Evolutionary conservation across 176 grass and related monocot genomes (phyloP), one percentile per base, ranked within the genome.

Genomic region (Musa troglodytarum): DNA sequence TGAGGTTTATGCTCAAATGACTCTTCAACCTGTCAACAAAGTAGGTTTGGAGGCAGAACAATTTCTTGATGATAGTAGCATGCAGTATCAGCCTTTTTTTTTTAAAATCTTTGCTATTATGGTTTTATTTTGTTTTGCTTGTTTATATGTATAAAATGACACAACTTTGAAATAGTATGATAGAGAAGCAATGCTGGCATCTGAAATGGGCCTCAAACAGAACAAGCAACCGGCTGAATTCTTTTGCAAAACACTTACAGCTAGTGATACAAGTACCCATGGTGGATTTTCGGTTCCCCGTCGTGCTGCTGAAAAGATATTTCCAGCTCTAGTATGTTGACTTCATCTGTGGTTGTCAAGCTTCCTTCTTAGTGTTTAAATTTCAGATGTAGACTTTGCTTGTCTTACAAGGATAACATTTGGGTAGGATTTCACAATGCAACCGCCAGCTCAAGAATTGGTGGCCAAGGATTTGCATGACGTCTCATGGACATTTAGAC

Each of bases 1-100:
- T 79, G 96, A 99, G 71, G 96, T 95, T 88, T 99, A 99, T 84
- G 88, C 96, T 71, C 91, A 99, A 71, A 99, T 99, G 96, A 92
- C 86, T 20, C 96, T 99, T 92, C 91, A 99, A 57, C 96, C 96
- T 69, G 96, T 99, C 34, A 99, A 82, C 69, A 95, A 99, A 84
- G 96, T 99, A 92, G 24, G 7, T 56, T 17, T 74, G 50, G 34
- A 6, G 34, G 34, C 34, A 43, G 34, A 3, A 43, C 34, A 43
- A 43, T 43, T 43, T 43, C 34, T 43, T 43, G 34, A 29, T 43
- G 34, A 43, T 43, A 43, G 34, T 43, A 43, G 34, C 34, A 5
- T 43, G 34, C 34, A 43, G 52, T 9, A 11, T 53, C 10, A 12
- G 25, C 25, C 65, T 53, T 71, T 6, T 43, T 75, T 59, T 22